Evolutionary conservation across 306 rosid species (phyloP), one percentile per base, ranked within the genome.

Genomic region (Mucuna pruriens): DNA sequence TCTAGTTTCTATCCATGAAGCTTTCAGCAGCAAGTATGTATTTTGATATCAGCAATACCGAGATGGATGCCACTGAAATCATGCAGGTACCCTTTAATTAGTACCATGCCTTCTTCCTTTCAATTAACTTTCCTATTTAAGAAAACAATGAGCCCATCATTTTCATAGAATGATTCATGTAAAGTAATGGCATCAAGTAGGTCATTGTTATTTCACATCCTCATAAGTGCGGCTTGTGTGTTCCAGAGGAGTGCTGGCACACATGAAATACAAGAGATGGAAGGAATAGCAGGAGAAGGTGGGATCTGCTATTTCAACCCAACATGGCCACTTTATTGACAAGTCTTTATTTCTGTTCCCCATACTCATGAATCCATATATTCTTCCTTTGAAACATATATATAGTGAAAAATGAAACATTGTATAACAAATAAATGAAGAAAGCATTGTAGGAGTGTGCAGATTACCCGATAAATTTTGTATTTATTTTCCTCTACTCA

Each of bases 1-100:
- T 69, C 42, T 54, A 91, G 93, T 91, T 88, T 68, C 90, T 91
- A 6, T 91, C 92, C 39, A 79, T 82, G 93, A 91, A 91, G 84
- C 90, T 91, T 45, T 84, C 93, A 9, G 86, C 90, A 72, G 96
- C 92, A 73, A 91, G 90, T 54, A 80, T 80, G 84, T 80, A 57
- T 52, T 83, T 75, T 77, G 90, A 89, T 71, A 77, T 85, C 71
- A 84, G 75, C 85, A 46, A 51, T 54, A 44, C 79, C 0, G 84
- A 74, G 40, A 75, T 74, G 74, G 82, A 84, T 78, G 75, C 71
- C 20, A n/a, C 71, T 5, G 80, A 83, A 71, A 60, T 77, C 60
- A 22, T 75, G 62, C 90, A 85, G 90, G 94, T 89, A 77, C 0
- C 34, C 22, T 17, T 48, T 25, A 23, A 57, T 57, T 46, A 55